Percentiles rank a stretch among this genome's conserved stretches.
Conservation (phyloP, 164 flowering plant genomes). For the Platanus orientalis region DNA sequence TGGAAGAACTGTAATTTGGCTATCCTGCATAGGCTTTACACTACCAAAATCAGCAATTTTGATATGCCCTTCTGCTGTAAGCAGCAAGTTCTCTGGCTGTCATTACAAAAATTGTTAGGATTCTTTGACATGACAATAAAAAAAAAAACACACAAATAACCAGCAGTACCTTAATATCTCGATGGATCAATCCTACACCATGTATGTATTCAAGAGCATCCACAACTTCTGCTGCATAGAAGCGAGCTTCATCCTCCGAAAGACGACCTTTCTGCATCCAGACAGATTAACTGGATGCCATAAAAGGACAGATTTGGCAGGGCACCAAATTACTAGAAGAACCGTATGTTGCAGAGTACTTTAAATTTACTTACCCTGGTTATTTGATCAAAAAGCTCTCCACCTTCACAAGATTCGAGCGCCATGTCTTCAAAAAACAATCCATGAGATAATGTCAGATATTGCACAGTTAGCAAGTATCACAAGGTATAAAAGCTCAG, state of each 20-base stretch:
- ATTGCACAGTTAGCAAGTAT: constrained; percentile 1
- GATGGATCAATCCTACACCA: constrained; percentile 88
- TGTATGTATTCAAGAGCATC: constrained; percentile 99
- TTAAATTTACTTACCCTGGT: constrained; percentile 60
- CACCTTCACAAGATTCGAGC: constrained; percentile 99
- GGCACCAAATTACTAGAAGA: not conserved
- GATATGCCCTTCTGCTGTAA: constrained; percentile 88
- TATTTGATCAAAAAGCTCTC: constrained; percentile 98
- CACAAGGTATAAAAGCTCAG: constrained; percentile 7
- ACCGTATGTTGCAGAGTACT: not conserved
- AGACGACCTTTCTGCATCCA: constrained; percentile 85
- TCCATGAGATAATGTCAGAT: constrained; percentile 20
- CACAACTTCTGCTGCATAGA: constrained; percentile 94
- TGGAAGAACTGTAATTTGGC: constrained; percentile 81
- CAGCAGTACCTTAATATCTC: constrained; percentile 86
- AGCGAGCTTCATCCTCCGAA: constrained; percentile 85
- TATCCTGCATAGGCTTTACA: constrained; percentile 89
- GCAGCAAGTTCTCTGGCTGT: constrained; percentile 98
- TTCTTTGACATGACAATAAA: constrained; percentile 12
- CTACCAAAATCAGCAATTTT: constrained; percentile 99
- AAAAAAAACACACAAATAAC: not conserved
- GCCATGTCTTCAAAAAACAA: constrained; percentile 81
- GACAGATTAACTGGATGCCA: constrained; percentile 5
- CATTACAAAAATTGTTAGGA: constrained; percentile 28
- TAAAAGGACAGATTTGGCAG: not conserved